A percentile compares a stretch with the other conserved stretches of the same genome.
These are phyloP conservation scores for Fulvia fulva DNA, from an alignment of 2,329 filamentous ascomycete genomes.

Conservation along the genomic window DNA sequence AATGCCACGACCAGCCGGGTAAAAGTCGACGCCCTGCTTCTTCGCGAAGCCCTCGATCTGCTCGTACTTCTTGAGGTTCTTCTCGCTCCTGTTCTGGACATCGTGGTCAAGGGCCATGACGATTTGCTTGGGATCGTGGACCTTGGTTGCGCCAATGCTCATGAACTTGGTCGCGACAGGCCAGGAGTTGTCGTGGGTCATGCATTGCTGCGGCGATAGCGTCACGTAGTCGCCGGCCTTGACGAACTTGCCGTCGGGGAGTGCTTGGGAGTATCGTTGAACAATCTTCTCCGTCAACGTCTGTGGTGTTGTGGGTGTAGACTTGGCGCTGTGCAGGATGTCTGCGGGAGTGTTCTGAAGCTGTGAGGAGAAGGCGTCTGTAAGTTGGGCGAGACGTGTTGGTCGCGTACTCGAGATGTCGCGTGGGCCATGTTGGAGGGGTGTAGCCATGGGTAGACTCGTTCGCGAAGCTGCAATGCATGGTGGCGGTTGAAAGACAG, in stretches of 20 bases:
- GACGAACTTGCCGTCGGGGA: slow-evolving; percentile 71
- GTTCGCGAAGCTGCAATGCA: slow-evolving; percentile 1
- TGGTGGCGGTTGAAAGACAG: slow-evolving; percentile 8
- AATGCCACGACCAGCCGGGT: slow-evolving; percentile 72
- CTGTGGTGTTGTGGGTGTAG: slow-evolving; percentile 54
- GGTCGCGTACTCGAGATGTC: slow-evolving; percentile 23
- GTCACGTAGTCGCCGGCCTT: slow-evolving; percentile 79
- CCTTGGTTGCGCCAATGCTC: slow-evolving; percentile 71
- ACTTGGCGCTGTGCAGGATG: slow-evolving; percentile 62
- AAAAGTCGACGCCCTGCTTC: slow-evolving; percentile 73
- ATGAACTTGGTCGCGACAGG: slow-evolving; percentile 76
- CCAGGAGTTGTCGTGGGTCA: slow-evolving; percentile 85
- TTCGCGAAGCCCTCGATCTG: slow-evolving; percentile 79
- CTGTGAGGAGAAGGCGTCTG: slow-evolving; percentile 62
- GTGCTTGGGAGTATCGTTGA: slow-evolving; percentile 72
- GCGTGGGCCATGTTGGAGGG: slow-evolving; percentile 27
- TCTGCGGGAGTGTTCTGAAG: slow-evolving; percentile 63
- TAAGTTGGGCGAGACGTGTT: slow-evolving; percentile 31
- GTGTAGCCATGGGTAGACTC: slow-evolving; percentile 4
- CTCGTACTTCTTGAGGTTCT: slow-evolving; percentile 77
- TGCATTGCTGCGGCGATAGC: slow-evolving; percentile 66
- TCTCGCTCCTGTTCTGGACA: slow-evolving; percentile 74
- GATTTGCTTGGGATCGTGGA: slow-evolving; percentile 68
- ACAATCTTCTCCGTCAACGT: slow-evolving; percentile 92
- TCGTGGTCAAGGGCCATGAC: slow-evolving; percentile 87